Base-by-base conservation (phyloP, 768 basidiomycete species). In the Panellus pusillus region DNA sequence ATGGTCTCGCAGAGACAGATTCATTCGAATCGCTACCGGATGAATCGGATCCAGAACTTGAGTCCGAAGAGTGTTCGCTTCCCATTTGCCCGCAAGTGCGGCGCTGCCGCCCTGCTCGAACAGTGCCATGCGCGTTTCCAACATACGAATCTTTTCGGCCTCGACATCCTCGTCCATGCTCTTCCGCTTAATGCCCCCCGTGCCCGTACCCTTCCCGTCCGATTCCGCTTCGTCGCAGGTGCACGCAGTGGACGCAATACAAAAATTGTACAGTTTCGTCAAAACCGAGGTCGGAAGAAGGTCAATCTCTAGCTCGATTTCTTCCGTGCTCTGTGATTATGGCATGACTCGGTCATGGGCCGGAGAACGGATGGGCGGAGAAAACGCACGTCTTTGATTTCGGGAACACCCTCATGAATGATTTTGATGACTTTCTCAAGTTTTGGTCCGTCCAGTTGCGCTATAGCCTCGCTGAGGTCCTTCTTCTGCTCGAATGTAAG, bases 251-350 rank as follows among this genome's bases (percentile, higher is more conserved):
- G 91, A 9, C 89, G 85, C 52, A 96, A 78, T 61, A 98, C 96
- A 66, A 91, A n/a, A 93, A 72, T 96, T 95, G 77, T 98, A 99
- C 27, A 99, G 80, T 72, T 93, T 92, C 48, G 89, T 89, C 48
- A 98, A 82, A 41, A 97, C 95, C 28, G 81, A 70, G 7, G 90
- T 78, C 44, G 97, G 95, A 29, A 99, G 77, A 37, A 84, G 76
- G 66, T 98, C 97, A 65, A 99, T 98, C 72, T 99, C 97, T 39
- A 99, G 83, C 70, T 99, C 97, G 65, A 99, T 98, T 75, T 99
- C 97, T 71, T 98, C 93, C 42, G 89, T 90, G 70, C 91, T 93
- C 91, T 93, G 74, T 57, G 55, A 43, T 42, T 27, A 44, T 39
- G 20, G 35, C 24, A 49, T 19, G 43, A 50, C 60, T 50, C 31